Evolutionary conservation across 2,329 filamentous ascomycete genomes (phyloP), one percentile per base, ranked within the genome.

Genomic region (Hypoxylon sp.): DNA sequence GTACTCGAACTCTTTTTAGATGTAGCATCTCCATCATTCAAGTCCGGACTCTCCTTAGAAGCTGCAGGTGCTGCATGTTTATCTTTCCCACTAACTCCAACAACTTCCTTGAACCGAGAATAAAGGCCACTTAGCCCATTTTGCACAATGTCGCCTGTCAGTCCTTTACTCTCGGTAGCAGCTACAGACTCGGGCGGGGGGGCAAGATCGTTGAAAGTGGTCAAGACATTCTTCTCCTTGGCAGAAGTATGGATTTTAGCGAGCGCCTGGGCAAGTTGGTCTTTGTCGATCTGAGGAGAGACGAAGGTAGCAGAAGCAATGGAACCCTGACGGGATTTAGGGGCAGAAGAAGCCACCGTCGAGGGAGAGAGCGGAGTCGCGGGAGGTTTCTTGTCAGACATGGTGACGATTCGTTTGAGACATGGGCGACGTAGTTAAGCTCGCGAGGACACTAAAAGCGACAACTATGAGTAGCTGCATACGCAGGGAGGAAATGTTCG

Each of bases 161-260:
- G 83, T 8, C 87, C 87, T 78, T 93, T 94, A 65, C 84, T 88
- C 74, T 97, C 94, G 24, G 85, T 80, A 13, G 83, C 81, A 1
- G 86, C 83, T 1, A 88, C 82, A 0, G 87, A 84, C 2, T 85
- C 83, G 0, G 92, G 90, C 4, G 91, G 90, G 0, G 91, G 87
- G 0, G 92, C 92, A 75, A 97, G 94, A 77, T 98, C 94, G 81
- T 97, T 97, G 81, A 98, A 98, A 8, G 94, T 97, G 2, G 95
- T 98, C 52, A 98, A 85, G 35, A 90, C 88, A 70, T 92, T 92
- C 35, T 92, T 92, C 78, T 93, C 92, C 76, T 92, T 97, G n/a
- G 94, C 94, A 5, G 92, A 90, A 55, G 86, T 94, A 80, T 98
- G 95, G 72, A 98, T 97, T 74, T 93, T 91, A 80, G 97, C 92